Evolutionary conservation across 495 filamentous ascomycete species (phyloP).

Genomic region (Hypoxylon crocopeplum): DNA sequence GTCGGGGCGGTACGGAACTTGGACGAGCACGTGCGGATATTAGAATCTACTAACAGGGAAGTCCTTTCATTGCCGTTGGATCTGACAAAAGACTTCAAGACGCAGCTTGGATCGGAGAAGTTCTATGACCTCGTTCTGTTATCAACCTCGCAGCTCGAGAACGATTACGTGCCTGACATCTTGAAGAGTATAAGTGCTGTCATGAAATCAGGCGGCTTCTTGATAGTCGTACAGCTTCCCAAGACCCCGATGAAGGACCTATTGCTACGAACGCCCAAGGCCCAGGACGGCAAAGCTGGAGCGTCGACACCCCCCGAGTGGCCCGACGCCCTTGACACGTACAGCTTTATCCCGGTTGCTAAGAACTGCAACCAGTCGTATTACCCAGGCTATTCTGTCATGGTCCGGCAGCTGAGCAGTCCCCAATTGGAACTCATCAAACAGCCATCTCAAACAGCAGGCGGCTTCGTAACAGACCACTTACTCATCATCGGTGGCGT

Average conservation of each 20-base stretch:
- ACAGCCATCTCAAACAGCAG: background rate
- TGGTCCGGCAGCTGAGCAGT: conserved; percentile 45
- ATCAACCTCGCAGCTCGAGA: conserved; percentile 41
- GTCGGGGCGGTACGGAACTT: conserved; percentile 27
- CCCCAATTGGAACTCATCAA: conserved; percentile 22
- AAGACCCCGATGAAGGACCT: conserved; percentile 26
- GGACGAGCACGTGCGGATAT: background rate
- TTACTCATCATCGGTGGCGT: conserved; percentile 46
- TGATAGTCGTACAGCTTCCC: conserved; percentile 45
- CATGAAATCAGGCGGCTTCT: conserved; percentile 51
- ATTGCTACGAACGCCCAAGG: conserved; percentile 19
- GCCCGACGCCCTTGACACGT: conserved; percentile 44
- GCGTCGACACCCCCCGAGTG: conserved; percentile 40
- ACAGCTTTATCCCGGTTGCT: conserved; percentile 40
- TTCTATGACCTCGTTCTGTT: conserved; percentile 49
- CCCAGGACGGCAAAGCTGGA: background rate
- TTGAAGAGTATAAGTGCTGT: conserved; percentile 36
- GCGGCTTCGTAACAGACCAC: conserved; percentile 19
- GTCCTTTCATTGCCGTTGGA: conserved; percentile 36
- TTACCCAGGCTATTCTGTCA: conserved; percentile 41
- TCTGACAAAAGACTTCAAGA: conserved; percentile 14
- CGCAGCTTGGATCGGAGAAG: conserved; percentile 18
- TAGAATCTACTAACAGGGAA: conserved; percentile 24
- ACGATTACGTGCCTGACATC: background rate
- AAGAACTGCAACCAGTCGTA: conserved; percentile 40